Conservation (phyloP, 768 basidiomycete species). For the Phanerochaete carnosa region DNA sequence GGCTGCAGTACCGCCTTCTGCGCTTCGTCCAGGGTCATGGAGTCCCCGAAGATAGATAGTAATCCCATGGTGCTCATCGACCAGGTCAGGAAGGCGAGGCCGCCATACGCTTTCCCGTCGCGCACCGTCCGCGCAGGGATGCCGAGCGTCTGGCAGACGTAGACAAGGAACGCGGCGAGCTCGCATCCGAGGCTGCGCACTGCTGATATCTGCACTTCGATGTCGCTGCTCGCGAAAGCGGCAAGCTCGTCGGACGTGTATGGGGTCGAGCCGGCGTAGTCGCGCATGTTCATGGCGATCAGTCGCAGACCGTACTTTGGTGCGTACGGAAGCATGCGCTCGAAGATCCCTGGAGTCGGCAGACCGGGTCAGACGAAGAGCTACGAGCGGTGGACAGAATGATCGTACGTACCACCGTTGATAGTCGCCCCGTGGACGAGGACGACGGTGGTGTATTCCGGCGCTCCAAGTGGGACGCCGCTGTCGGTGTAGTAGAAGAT, state of each 20-base stretch:
- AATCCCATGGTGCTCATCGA: not conserved
- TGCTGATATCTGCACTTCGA: not conserved
- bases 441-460: conserved; percentile 8
- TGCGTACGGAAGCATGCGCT: not conserved
- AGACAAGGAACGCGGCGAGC: conserved; percentile 1
- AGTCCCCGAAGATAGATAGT: conserved; percentile 1
- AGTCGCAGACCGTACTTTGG: not conserved
- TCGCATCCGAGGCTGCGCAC: not conserved
- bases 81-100: conserved; percentile 5
- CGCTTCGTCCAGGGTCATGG: not conserved
- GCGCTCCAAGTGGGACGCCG: not conserved
- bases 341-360: not conserved
- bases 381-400: no score
- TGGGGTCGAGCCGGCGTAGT: not conserved
- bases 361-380: no score
- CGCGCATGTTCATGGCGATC: conserved; percentile 4
- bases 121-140: not conserved
- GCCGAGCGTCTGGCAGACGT: not conserved
- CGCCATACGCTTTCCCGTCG: conserved; percentile 2
- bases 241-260: conserved; percentile 2
- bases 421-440: conserved; percentile 9
- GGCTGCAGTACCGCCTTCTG: not conserved
- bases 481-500: conserved; percentile 10
- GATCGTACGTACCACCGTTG: conserved; percentile 13
- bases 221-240: not conserved